These are phyloP conservation scores for Nakazawaea molendinolei DNA, from an alignment of 805 yeast species.

Conservation along the genomic window DNA sequence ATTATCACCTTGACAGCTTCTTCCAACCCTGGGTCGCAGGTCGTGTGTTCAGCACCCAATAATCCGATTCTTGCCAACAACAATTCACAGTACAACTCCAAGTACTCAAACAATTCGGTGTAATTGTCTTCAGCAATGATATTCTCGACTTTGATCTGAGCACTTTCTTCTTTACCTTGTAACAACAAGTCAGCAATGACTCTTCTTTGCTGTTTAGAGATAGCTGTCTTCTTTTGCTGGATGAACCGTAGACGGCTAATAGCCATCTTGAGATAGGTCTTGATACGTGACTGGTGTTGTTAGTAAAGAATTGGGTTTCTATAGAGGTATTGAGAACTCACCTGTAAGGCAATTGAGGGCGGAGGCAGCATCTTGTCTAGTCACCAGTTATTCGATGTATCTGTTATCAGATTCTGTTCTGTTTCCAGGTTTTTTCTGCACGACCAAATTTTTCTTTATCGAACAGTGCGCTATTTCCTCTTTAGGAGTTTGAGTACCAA, in stretches of 20 bases:
- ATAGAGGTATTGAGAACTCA: not conserved
- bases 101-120: slow-evolving; percentile 68
- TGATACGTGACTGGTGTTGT: slow-evolving; percentile 15
- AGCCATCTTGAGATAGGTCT: slow-evolving; percentile 54
- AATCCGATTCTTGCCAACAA: slow-evolving; percentile 67
- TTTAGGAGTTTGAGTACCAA: no score
- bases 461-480: no score
- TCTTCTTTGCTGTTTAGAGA: slow-evolving; percentile 69
- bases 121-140: slow-evolving; percentile 77
- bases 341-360: not conserved
- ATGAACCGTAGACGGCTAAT: slow-evolving; percentile 62
- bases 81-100: slow-evolving; percentile 80
- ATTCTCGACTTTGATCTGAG: slow-evolving; percentile 76
- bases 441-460: no score
- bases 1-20: slow-evolving; percentile 73
- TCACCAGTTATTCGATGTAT: no score
- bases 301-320: not conserved
- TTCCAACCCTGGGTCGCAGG: slow-evolving; percentile 54
- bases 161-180: slow-evolving; percentile 73
- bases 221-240: slow-evolving; percentile 68
- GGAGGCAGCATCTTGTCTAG: no score
- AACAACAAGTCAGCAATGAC: slow-evolving; percentile 64
- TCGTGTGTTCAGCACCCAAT: slow-evolving; percentile 31
- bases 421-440: no score
- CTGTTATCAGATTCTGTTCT: no score